phyloP scores from a whole-genome alignment of 2,329 filamentous ascomycete species.

The Cladophialophora psammophila region DNA sequence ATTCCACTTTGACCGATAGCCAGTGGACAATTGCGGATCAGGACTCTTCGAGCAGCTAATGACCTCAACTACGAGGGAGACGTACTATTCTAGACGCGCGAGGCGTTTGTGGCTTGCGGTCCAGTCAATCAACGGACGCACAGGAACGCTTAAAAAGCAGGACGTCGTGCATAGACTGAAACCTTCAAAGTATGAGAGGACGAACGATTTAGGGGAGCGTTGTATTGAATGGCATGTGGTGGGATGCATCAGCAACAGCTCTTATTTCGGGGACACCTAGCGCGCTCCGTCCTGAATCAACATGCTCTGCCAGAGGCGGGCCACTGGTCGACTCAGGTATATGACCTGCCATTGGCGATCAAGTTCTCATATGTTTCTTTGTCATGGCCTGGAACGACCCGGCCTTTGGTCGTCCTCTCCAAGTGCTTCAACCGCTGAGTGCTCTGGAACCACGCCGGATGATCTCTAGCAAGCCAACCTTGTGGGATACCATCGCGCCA shows the following conservation, averaged over 20 bases:
- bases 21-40: constrained; percentile 35
- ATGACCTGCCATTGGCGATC: constrained; percentile 29
- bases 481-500: constrained; percentile 41
- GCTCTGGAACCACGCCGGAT: constrained; percentile 39
- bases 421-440: constrained; percentile 40
- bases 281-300: not conserved
- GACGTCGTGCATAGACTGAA: not conserved
- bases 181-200: not conserved
- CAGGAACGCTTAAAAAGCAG: not conserved
- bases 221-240: not conserved
- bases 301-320: not conserved
- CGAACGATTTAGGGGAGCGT: not conserved
- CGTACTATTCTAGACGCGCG: not conserved
- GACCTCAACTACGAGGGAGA: not conserved
- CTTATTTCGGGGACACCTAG: not conserved
- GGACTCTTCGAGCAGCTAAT: constrained; percentile 18
- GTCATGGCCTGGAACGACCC: constrained; percentile 39
- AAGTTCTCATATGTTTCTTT: constrained; percentile 38
- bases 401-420: constrained; percentile 36
- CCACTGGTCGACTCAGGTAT: constrained; percentile 28
- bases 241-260: not conserved
- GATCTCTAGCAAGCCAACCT: constrained; percentile 40
- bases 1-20: constrained; percentile 28
- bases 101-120: not conserved
- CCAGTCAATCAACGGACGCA: not conserved